These are phyloP conservation scores for Imleria badia DNA, from an alignment of 768 basidiomycete genomes.

Conservation along the genomic window DNA sequence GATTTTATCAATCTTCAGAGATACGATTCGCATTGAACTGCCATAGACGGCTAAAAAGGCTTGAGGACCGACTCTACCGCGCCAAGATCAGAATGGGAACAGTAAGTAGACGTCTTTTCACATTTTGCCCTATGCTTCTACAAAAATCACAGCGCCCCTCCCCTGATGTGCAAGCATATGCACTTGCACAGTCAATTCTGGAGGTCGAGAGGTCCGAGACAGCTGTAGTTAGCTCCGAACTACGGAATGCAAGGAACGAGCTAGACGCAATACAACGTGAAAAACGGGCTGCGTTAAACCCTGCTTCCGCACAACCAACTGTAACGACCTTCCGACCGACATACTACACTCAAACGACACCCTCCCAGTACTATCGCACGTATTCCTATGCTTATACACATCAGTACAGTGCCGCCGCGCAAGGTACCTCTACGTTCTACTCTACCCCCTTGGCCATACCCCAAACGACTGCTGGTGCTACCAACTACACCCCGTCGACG, in stretches of 20 bases:
- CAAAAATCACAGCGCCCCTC: slow-evolving; percentile 48
- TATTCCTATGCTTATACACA: slow-evolving; percentile 69
- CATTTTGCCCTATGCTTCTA: background rate
- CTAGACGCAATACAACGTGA: slow-evolving; percentile 68
- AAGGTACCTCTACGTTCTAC: slow-evolving; percentile 25
- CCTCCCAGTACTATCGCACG: slow-evolving; percentile 59
- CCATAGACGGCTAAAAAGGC: slow-evolving; percentile 51
- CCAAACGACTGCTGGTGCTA: slow-evolving; percentile 33
- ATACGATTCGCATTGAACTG: slow-evolving; percentile 71
- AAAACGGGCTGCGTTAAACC: slow-evolving; percentile 47
- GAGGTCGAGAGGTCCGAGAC: slow-evolving; percentile 69
- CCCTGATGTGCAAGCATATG: slow-evolving; percentile 62
- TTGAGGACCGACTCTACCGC: slow-evolving; percentile 59
- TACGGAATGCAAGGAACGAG: slow-evolving; percentile 62
- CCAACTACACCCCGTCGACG: slow-evolving; percentile 33
- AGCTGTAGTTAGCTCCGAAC: slow-evolving; percentile 52
- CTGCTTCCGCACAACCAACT: slow-evolving; percentile 32
- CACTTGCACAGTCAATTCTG: slow-evolving; percentile 60
- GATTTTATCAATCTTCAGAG: slow-evolving; percentile 41
- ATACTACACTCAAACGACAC: slow-evolving; percentile 35
- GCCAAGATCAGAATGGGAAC: slow-evolving; percentile 53
- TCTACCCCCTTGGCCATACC: slow-evolving; percentile 33
- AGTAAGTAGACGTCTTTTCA: slow-evolving; percentile 38
- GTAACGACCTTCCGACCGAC: slow-evolving; percentile 41
- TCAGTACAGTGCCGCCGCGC: slow-evolving; percentile 40